A percentile compares a stretch with the other conserved stretches of the same genome.
Conservation (phyloP, 2,329 filamentous ascomycete genomes). For the Niveomyces coronatus region DNA sequence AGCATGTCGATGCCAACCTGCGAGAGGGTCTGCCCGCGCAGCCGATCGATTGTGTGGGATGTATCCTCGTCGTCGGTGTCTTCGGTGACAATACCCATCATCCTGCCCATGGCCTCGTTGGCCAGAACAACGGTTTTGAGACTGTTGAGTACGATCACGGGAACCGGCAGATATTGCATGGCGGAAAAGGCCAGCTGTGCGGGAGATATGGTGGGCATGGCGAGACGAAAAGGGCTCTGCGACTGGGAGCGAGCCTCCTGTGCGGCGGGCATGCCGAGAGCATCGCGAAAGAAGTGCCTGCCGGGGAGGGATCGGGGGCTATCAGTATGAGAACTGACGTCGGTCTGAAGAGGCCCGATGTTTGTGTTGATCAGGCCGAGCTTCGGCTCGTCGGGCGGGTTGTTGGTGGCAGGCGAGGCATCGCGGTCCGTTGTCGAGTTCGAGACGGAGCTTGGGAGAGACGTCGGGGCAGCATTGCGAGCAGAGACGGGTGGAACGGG, state of each 20-base stretch:
- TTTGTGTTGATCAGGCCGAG: constrained; percentile 14
- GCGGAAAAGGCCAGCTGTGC: constrained; percentile 54
- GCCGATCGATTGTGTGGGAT: constrained; percentile 41
- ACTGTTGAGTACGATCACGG: constrained; percentile 56
- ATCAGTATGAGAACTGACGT: constrained; percentile 13
- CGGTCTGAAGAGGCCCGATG: not conserved
- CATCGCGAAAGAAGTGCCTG: constrained; percentile 26
- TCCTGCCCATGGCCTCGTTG: constrained; percentile 63
- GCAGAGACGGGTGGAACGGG: not conserved
- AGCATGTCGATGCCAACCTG: constrained; percentile 66
- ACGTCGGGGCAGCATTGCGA: constrained; percentile 12
- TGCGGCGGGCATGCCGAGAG: constrained; percentile 13
- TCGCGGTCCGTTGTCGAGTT: constrained; percentile 11
- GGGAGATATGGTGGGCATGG: constrained; percentile 38
- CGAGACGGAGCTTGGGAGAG: constrained; percentile 11
- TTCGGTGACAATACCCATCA: constrained; percentile 49
- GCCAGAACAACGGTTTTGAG: constrained; percentile 61
- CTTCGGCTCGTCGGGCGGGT: constrained; percentile 10
- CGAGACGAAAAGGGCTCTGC: constrained; percentile 27
- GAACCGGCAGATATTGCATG: constrained; percentile 65
- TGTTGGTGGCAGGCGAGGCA: not conserved
- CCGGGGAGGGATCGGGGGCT: constrained; percentile 17
- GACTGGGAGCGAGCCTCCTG: constrained; percentile 22
- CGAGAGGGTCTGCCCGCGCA: constrained; percentile 55
- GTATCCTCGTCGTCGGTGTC: constrained; percentile 29